Percentiles rank a stretch among this genome's conserved stretches.
Evolutionary conservation across 1,139 yeast genomes (phyloP).

Genomic region (Taphrina flavorubra): DNA sequence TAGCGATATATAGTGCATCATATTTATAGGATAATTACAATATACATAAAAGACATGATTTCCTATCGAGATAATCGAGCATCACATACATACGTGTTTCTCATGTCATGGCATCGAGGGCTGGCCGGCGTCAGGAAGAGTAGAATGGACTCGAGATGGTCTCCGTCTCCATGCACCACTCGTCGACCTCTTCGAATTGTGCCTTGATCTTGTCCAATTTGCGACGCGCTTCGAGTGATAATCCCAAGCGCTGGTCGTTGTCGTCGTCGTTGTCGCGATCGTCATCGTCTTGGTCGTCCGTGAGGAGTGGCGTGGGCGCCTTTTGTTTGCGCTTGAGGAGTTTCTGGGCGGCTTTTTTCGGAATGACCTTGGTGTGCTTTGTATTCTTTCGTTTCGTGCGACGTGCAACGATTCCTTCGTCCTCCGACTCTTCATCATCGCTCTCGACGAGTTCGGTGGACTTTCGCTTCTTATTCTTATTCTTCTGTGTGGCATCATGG

Average conservation of each 20-base stretch:
- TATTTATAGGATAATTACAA: neutral
- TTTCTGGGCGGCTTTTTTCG: neutral
- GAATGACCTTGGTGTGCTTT: neutral
- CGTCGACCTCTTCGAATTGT: conserved; percentile 30
- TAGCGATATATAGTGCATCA: neutral
- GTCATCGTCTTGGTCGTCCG: conserved; percentile 6
- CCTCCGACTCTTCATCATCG: conserved; percentile 1
- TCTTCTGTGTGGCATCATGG: no score
- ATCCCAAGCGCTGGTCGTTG: neutral
- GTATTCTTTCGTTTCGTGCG: neutral
- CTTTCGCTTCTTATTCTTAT: neutral
- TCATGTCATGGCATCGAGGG: no score
- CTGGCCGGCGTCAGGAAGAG: conserved; percentile 11
- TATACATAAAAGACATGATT: neutral
- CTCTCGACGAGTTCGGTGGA: neutral
- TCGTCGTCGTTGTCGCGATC: neutral
- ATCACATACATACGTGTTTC: no score
- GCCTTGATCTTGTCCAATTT: conserved; percentile 8
- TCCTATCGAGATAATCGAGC: neutral
- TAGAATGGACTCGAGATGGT: conserved; percentile 30
- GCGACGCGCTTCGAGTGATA: conserved; percentile 2
- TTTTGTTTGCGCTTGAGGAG: neutral
- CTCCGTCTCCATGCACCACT: conserved; percentile 31
- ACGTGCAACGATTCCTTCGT: neutral
- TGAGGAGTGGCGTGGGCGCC: conserved; percentile 5